Evolutionary conservation across 208 protist genomes (phyloP).

Genomic region (Trypanosoma theileri): DNA sequence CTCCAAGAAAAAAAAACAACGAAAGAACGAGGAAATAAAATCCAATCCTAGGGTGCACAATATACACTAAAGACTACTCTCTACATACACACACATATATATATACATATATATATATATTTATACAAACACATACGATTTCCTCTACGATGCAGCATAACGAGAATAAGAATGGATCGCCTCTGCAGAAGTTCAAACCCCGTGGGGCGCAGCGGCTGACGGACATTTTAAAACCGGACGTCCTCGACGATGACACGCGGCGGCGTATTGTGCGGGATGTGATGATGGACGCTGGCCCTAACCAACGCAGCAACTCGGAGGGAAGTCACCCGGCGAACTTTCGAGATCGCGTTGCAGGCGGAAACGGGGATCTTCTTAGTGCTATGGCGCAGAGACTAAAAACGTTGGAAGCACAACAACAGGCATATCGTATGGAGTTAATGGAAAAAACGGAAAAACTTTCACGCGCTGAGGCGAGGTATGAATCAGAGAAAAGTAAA

Average conservation of each 20-base stretch:
- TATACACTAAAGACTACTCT: too few relatives aligned
- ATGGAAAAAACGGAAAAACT: constrained; percentile 73
- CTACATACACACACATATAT: too few relatives aligned
- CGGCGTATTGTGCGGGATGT: constrained; percentile 65
- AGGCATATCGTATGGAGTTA: constrained; percentile 71
- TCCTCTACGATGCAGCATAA: not conserved
- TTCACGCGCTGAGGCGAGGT: constrained; percentile 44
- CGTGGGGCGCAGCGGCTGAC: constrained; percentile 20
- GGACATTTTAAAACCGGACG: constrained; percentile 69
- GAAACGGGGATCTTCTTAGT: constrained; percentile 53
- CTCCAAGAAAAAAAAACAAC: too few relatives aligned
- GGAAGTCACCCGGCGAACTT: constrained; percentile 50
- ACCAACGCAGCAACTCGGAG: constrained; percentile 13
- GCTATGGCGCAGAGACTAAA: constrained; percentile 74
- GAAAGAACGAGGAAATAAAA: too few relatives aligned
- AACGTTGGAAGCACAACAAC: constrained; percentile 64
- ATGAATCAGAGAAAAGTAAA: constrained; percentile 47
- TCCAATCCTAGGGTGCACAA: too few relatives aligned
- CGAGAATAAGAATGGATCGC: constrained; percentile 3
- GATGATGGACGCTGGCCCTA: constrained; percentile 29
- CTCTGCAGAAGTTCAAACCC: constrained; percentile 56
- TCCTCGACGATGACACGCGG: constrained; percentile 82
- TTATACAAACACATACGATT: too few relatives aligned
- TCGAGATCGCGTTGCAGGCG: constrained; percentile 41
- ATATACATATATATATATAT: too few relatives aligned